phyloP scores from a whole-genome alignment of 129 eudicot genomes.

The Kitagawia praeruptora region DNA sequence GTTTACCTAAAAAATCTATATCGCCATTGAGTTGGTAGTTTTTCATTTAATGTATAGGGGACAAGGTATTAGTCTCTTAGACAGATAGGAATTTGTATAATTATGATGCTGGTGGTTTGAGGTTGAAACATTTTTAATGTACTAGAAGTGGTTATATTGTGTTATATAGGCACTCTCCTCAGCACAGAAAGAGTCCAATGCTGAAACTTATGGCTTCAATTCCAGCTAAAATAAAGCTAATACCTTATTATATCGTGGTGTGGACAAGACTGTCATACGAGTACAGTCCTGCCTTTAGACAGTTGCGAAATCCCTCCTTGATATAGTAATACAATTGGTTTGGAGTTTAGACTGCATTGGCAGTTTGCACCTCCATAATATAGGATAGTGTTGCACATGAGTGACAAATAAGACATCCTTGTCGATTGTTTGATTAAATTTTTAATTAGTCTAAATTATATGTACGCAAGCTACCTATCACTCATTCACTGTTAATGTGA shows the following conservation, averaged over 20 bases:
- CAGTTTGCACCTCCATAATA: neutral
- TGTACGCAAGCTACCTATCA: neutral
- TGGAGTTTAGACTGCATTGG: neutral
- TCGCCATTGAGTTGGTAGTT: neutral
- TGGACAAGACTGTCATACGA: neutral
- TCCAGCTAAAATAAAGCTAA: neutral
- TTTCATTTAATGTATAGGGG: neutral
- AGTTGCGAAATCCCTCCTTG: neutral
- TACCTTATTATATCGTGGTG: neutral
- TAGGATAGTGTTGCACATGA: neutral
- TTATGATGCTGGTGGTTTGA: neutral
- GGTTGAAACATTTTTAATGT: neutral
- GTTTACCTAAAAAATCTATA: neutral
- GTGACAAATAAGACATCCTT: neutral
- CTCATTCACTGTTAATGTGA: neutral
- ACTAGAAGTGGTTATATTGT: neutral
- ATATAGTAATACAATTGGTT: neutral
- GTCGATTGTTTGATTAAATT: neutral
- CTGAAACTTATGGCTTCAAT: neutral
- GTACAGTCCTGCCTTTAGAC: neutral
- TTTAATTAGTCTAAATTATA: neutral
- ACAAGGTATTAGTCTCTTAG: neutral
- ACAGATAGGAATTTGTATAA: neutral
- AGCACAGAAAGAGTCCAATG: neutral
- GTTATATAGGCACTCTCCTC: neutral